Evolutionary conservation across 805 yeast genomes (phyloP), one percentile per base, ranked within the genome.

Genomic region (Cyberlindnera japonica): DNA sequence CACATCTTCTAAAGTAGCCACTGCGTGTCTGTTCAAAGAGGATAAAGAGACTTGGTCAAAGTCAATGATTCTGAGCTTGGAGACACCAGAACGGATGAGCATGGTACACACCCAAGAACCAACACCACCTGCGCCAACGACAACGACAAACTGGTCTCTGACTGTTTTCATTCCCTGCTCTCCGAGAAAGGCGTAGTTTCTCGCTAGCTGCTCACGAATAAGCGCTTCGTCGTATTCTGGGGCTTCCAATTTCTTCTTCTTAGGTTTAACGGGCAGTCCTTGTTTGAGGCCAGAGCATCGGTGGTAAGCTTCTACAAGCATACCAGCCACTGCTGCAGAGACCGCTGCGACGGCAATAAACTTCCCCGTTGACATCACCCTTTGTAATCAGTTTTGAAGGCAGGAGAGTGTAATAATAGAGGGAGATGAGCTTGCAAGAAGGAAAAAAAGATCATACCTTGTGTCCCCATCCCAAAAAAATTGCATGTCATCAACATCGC

Each of bases 41-140:
- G 95, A 84, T 44, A 93, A 69, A 2, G 96, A 80, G 20, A 93
- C 97, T 66, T 93, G 99, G 62, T 93, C 99, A 59, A 93, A 93
- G 63, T 93, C 99, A 39, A 93, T 79, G 41, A 93, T 72, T 51
- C 89, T 74, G 38, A 93, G 61, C 44, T 77, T 74, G 16, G 83
- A 81, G 28, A 90, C 81, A 13, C 99, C 99, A 14, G 95, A 85
- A 54, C 99, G 79, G 2, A 85, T 83, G 41, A 93, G 71, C 84
- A 95, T 87, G 10, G 95, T 83, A 11, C 84, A 81, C 18, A 83
- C 95, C 91, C 96, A 90, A 0, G 97, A 90, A 3, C 99, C 99
- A 29, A 93, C 99, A 43, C 99, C 99, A 43, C 99, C 99, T 14
- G 91, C 93, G 22, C 99, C 99, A 11, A 79, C 83, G 13, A 91